Base-by-base conservation (phyloP, 2,329 filamentous ascomycete genomes). In the Cladosporium velox region DNA sequence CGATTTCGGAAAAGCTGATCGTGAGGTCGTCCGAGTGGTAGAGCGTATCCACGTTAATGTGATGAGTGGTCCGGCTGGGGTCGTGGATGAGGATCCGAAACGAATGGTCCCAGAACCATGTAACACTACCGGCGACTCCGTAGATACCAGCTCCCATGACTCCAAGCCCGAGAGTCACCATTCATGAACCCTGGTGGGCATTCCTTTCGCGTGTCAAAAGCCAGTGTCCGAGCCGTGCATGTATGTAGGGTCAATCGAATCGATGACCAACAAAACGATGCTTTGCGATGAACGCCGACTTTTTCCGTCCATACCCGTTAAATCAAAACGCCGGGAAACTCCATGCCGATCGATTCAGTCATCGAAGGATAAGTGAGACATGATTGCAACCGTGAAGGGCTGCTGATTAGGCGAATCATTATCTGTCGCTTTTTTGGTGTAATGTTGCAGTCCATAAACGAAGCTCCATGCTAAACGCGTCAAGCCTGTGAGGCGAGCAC, bases 261-360 rank as follows among this genome's bases (percentile, higher is more conserved):
- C 52, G 21, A 34, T 24, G 34, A 55, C 34, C 49, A 24, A 51
- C 15, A 24, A 30, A 38, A 12, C 24, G 49, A 38, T 63, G 60
- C 60, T 63, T 55, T 55, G 52, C 28, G 49, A 49, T 24, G 60
- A 63, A 63, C 34, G 60, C 60, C 49, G 32, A 51, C 60, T 63
- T 63, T 35, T 15, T 41, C 34, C 30, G 14, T 28, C 44, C 59
- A 54, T 24, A 34, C 18, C 60, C 47, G 15, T 41, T 49, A 3
- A 63, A 54, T 28, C 21, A 63, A 49, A 52, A 63, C 60, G 47
- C 60, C 60, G 41, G 49, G 28, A 34, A 63, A 63, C 60, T 35
- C 60, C 60, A 14, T 34, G 26, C 47, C 47, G 26, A 34, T 49
- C 38, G 34, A 35, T 15, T 49, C 47, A 41, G n/a, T 14, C 32